These are phyloP conservation scores for Pyrus betulifolia DNA, from an alignment of 306 rosid species.

Conservation along the genomic window DNA sequence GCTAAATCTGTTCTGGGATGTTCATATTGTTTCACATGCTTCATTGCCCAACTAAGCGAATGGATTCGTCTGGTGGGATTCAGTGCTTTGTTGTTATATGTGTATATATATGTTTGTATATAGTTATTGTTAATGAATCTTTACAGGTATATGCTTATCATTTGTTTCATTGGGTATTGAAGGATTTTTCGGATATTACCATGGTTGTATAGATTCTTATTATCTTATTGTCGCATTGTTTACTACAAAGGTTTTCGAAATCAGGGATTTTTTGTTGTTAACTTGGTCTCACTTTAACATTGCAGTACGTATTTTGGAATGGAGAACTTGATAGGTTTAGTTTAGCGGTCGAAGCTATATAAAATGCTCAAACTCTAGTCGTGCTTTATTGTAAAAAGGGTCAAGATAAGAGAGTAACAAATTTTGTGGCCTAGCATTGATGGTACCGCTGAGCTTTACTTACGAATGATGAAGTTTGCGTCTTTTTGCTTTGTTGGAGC, in stretches of 20 bases:
- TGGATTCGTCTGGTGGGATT: background rate
- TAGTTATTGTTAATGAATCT: background rate
- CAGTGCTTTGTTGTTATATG: background rate
- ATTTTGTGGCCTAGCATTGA: background rate
- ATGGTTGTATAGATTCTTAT: background rate
- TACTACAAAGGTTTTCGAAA: background rate
- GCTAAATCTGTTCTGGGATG: background rate
- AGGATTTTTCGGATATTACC: background rate
- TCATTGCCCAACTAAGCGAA: background rate
- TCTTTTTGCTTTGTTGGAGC: background rate
- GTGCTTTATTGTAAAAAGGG: background rate
- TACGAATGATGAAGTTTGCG: background rate
- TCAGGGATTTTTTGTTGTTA: background rate
- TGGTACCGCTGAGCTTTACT: background rate
- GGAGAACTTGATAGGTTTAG: conserved; percentile 1
- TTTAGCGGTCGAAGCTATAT: background rate
- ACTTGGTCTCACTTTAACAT: background rate
- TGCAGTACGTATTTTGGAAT: background rate
- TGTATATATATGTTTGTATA: background rate
- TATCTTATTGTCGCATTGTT: background rate
- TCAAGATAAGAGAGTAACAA: background rate
- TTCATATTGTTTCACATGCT: background rate
- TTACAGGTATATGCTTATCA: background rate
- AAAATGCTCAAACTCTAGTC: background rate
- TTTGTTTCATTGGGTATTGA: background rate